phyloP scores from a whole-genome alignment of 2,329 filamentous ascomycete species.

The Berkeleyomyces rouxiae region DNA sequence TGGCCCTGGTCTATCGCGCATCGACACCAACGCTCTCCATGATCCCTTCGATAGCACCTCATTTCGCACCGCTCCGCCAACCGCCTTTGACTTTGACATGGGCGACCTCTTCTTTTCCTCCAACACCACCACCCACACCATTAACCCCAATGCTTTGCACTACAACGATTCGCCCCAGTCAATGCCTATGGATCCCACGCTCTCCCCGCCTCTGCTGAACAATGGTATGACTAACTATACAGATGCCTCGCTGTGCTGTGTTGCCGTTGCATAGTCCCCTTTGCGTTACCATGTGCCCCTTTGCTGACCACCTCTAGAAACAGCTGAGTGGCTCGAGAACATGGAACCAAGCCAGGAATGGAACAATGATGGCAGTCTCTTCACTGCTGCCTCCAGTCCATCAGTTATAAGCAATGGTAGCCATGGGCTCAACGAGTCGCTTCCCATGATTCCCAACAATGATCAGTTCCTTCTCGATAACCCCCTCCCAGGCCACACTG shows the following conservation, averaged over 20 bases:
- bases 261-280: not conserved
- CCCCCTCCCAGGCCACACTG: constrained; percentile 19
- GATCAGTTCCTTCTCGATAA: constrained; percentile 11
- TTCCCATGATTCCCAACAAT: constrained; percentile 12
- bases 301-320: constrained; percentile 10
- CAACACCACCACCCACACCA: constrained; percentile 25
- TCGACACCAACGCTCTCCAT: constrained; percentile 51
- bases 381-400: constrained; percentile 78
- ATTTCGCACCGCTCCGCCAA: constrained; percentile 55
- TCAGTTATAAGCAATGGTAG: constrained; percentile 92
- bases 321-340: constrained; percentile 9
- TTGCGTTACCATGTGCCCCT: not conserved
- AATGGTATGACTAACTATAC: constrained; percentile 75
- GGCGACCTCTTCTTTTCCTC: constrained; percentile 51
- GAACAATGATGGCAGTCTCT: constrained; percentile 2
- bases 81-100: constrained; percentile 55
- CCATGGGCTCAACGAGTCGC: constrained; percentile 37
- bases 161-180: constrained; percentile 63
- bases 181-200: constrained; percentile 42
- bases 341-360: constrained; percentile 5
- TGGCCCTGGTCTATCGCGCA: constrained; percentile 55
- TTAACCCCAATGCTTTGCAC: constrained; percentile 62
- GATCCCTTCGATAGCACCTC: constrained; percentile 27
- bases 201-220: constrained; percentile 39
- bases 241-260: constrained; percentile 55